Evolutionary conservation across 768 basidiomycete genomes (phyloP).

Genomic region (Termitomyces sp.): DNA sequence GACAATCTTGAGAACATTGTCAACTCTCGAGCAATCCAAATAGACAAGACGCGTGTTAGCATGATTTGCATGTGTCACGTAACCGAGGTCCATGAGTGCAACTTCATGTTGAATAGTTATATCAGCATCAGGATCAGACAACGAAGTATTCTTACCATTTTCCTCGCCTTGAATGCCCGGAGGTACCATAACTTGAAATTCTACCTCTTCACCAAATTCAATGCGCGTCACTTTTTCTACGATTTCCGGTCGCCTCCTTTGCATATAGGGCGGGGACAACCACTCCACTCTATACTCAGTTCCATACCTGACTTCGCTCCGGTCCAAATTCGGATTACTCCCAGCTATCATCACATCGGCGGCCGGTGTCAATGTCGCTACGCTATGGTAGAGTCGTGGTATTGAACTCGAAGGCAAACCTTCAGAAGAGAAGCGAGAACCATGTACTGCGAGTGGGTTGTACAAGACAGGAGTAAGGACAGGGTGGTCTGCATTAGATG

Average conservation of each 20-base stretch:
- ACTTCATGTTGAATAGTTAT: slow-evolving; percentile 33
- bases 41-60: slow-evolving; percentile 74
- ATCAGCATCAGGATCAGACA: neutral
- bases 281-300: slow-evolving; percentile 90
- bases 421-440: slow-evolving; percentile 49
- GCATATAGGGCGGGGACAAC: slow-evolving; percentile 80
- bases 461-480: slow-evolving; percentile 68
- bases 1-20: slow-evolving; percentile 45
- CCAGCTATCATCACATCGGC: slow-evolving; percentile 76
- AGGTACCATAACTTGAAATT: slow-evolving; percentile 39
- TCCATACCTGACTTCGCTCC: slow-evolving; percentile 65
- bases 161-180: neutral
- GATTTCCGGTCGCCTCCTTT: slow-evolving; percentile 49
- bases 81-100: slow-evolving; percentile 77
- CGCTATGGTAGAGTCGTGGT: slow-evolving; percentile 78
- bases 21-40: slow-evolving; percentile 35
- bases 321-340: slow-evolving; percentile 79
- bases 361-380: slow-evolving; percentile 68
- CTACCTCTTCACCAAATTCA: slow-evolving; percentile 33
- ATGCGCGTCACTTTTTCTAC: slow-evolving; percentile 27
- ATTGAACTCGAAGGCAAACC: slow-evolving; percentile 64
- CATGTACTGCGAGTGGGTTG: slow-evolving; percentile 44
- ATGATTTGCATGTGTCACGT: slow-evolving; percentile 71
- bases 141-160: slow-evolving; percentile 27
- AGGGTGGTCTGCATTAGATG: slow-evolving; percentile 75